Evolutionary conservation across 768 basidiomycete species (phyloP).

Genomic region (Boletus rufocinnamomeus): DNA sequence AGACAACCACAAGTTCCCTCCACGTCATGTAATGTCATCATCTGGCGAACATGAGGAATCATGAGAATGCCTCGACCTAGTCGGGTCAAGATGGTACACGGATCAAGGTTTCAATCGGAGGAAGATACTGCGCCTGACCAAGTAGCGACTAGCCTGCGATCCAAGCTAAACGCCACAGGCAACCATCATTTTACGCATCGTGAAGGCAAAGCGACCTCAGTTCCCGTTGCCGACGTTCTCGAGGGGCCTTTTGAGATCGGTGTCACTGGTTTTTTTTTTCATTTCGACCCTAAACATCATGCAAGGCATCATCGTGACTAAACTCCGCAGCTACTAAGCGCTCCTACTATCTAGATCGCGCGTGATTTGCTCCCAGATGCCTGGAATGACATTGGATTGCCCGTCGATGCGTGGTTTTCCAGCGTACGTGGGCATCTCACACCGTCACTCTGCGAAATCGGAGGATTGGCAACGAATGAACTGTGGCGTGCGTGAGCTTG

Average conservation of each 20-base stretch:
- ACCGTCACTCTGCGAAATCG: not conserved
- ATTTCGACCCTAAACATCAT: not conserved
- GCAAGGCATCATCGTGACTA: not conserved
- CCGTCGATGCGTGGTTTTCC: not conserved
- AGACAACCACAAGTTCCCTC: not conserved
- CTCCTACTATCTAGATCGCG: slow-evolving; percentile 2
- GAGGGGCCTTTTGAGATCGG: not conserved
- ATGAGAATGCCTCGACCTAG: slow-evolving; percentile 25
- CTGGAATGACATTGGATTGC: not conserved
- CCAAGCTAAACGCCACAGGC: slow-evolving; percentile 17
- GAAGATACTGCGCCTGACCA: slow-evolving; percentile 9
- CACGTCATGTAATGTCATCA: slow-evolving; percentile 10
- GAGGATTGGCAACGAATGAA: not conserved
- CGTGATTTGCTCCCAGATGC: not conserved
- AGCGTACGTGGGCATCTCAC: slow-evolving; percentile 1
- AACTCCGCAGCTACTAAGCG: not conserved
- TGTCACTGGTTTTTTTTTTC: too few species aligned
- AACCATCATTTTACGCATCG: slow-evolving; percentile 11
- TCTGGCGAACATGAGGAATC: slow-evolving; percentile 5
- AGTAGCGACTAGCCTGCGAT: not conserved
- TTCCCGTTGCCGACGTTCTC: slow-evolving; percentile 6
- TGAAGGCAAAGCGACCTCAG: slow-evolving; percentile 8
- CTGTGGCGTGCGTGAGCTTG: not conserved
- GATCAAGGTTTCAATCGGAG: slow-evolving; percentile 12
- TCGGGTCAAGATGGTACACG: slow-evolving; percentile 7